phyloP scores from a whole-genome alignment of 805 yeast genomes.

The Kregervanrija pseudodelftensis region DNA sequence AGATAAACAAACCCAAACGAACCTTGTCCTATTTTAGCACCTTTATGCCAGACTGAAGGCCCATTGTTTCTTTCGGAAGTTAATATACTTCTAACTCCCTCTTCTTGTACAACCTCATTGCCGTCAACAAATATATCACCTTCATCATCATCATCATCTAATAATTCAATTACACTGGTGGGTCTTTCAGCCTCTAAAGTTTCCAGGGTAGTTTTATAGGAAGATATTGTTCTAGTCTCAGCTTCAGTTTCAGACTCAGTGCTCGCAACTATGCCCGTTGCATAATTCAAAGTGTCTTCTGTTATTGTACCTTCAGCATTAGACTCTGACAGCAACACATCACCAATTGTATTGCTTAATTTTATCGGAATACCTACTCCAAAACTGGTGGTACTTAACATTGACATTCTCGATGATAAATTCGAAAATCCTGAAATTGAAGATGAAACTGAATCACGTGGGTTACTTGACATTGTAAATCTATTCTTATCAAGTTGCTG shows the following conservation, averaged over 20 bases:
- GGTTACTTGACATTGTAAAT: constrained; percentile 6
- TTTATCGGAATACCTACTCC: constrained; percentile 23
- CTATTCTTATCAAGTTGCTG: constrained; percentile 10
- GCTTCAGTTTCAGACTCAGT: not conserved
- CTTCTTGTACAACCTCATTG: constrained; percentile 3
- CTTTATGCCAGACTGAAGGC: constrained; percentile 85
- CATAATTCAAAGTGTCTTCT: not conserved
- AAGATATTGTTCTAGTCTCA: not conserved
- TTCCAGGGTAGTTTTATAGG: not conserved
- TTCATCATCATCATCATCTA: constrained; percentile 27
- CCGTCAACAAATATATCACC: constrained; percentile 24
- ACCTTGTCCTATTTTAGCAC: constrained; percentile 90
- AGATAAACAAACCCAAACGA: constrained; percentile 90
- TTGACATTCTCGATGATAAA: constrained; percentile 13
- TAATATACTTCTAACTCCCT: constrained; percentile 30
- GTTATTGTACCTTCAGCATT: constrained; percentile 43
- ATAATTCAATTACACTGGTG: constrained; percentile 40
- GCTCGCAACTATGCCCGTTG: not conserved
- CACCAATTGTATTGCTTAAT: constrained; percentile 51
- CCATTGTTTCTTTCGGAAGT: constrained; percentile 39
- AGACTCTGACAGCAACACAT: constrained; percentile 44
- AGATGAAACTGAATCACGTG: constrained; percentile 18
- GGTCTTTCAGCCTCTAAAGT: constrained; percentile 11
- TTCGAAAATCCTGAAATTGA: constrained; percentile 7
- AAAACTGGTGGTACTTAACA: constrained; percentile 22